phyloP scores from a whole-genome alignment of 371 early-diverging fungal species.

The Thermomucor indicae-seudaticae region DNA sequence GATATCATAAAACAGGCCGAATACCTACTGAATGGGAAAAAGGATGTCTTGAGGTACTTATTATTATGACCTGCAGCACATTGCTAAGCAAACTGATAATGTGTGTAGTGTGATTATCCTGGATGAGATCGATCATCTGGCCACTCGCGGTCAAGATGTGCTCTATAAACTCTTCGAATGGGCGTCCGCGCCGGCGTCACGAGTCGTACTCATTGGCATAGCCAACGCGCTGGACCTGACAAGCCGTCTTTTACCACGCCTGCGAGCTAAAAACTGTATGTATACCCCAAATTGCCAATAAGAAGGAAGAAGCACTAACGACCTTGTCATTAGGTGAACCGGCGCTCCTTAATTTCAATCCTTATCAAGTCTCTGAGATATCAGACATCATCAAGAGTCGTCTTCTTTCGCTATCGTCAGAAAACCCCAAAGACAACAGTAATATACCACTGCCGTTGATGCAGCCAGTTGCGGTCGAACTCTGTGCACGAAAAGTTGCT shows the following conservation, averaged over 20 bases:
- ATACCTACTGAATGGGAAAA: constrained; percentile 28
- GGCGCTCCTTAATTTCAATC: constrained; percentile 75
- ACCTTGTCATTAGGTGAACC: constrained; percentile 57
- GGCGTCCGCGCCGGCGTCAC: constrained; percentile 57
- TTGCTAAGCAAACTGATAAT: not conserved
- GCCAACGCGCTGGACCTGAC: constrained; percentile 94
- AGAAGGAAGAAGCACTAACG: not conserved
- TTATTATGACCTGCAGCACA: not conserved
- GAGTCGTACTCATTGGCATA: constrained; percentile 86
- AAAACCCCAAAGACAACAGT: constrained; percentile 7
- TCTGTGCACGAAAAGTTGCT: constrained; percentile 90
- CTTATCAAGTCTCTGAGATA: constrained; percentile 82
- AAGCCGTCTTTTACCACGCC: constrained; percentile 83
- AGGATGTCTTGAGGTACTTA: constrained; percentile 38
- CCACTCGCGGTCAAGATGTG: constrained; percentile 78
- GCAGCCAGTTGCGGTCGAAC: constrained; percentile 82
- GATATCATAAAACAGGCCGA: constrained; percentile 36
- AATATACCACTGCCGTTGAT: constrained; percentile 53
- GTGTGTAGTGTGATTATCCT: constrained; percentile 69
- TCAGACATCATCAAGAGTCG: constrained; percentile 80
- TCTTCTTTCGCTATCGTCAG: constrained; percentile 50
- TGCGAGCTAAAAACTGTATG: constrained; percentile 75
- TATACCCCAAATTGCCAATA: not conserved
- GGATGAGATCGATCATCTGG: constrained; percentile 90
- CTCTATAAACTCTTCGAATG: constrained; percentile 88